Percentiles rank a stretch among this genome's conserved stretches.
These are phyloP conservation scores for Zasmidium citrigriseum DNA, from an alignment of 2,329 filamentous ascomycete genomes.

Conservation along the genomic window DNA sequence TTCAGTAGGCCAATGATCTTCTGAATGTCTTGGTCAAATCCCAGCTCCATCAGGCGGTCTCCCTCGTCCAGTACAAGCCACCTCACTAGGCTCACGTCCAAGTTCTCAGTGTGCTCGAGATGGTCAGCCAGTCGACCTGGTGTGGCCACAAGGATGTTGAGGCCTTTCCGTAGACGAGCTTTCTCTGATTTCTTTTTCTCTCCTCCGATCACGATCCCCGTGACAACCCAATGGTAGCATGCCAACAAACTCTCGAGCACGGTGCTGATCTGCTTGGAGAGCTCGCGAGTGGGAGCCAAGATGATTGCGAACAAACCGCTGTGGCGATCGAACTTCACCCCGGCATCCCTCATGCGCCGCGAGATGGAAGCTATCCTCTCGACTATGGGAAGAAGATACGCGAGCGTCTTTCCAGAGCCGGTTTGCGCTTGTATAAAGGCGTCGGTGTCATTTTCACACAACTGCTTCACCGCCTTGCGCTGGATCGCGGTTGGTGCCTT, in stretches of 20 bases:
- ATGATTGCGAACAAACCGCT: constrained; percentile 92
- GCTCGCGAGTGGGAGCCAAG: constrained; percentile 88
- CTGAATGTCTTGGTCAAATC: constrained; percentile 91
- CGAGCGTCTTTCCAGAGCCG: constrained; percentile 93
- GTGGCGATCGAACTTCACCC: constrained; percentile 68
- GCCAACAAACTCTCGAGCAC: constrained; percentile 83
- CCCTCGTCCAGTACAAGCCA: constrained; percentile 97
- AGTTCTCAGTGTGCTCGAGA: constrained; percentile 83
- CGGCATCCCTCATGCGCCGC: constrained; percentile 47
- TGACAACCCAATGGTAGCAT: constrained; percentile 93
- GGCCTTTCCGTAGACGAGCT: constrained; percentile 85
- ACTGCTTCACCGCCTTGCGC: constrained; percentile 78
- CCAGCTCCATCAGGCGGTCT: constrained; percentile 96
- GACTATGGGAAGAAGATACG: constrained; percentile 91
- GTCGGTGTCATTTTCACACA: constrained; percentile 79
- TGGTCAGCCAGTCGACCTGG: constrained; percentile 91
- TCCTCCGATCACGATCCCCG: constrained; percentile 76
- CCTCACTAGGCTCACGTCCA: constrained; percentile 84
- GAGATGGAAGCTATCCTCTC: constrained; percentile 81
- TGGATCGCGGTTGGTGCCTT: constrained; percentile 94
- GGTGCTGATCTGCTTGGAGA: constrained; percentile 89
- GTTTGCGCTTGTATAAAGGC: constrained; percentile 97
- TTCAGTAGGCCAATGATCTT: constrained; percentile 81
- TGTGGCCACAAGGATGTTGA: constrained; percentile 95
- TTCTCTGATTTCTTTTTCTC: constrained; percentile 83